phyloP scores from a whole-genome alignment of 1,284 basidiomycete species.

The Ganoderma sp. region DNA sequence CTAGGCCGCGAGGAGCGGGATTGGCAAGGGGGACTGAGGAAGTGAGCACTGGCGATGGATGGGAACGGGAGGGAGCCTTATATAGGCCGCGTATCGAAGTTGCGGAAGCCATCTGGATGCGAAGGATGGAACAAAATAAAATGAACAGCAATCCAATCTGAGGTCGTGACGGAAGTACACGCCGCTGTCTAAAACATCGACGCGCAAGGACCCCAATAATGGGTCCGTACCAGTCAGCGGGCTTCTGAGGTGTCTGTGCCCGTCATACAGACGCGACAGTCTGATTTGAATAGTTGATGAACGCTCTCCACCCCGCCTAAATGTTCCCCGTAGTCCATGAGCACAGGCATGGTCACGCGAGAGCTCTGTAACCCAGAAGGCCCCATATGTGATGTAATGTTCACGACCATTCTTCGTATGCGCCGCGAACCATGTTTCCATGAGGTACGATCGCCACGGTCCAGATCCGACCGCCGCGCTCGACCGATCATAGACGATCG shows the following conservation, averaged over 20 bases:
- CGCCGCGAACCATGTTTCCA: conserved; percentile 8
- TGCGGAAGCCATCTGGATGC: conserved; percentile 3
- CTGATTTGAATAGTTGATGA: conserved; percentile 4
- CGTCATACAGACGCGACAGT: neutral
- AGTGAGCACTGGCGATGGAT: neutral
- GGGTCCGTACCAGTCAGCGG: neutral
- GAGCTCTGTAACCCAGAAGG: conserved; percentile 7
- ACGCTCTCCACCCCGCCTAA: neutral
- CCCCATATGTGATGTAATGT: conserved; percentile 12
- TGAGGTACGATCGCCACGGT: neutral
- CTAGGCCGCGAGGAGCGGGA: conserved; percentile 1
- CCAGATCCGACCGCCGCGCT: neutral
- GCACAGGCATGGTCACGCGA: conserved; percentile 4
- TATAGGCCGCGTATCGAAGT: conserved; percentile 4
- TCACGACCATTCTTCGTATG: neutral
- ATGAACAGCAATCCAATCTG: neutral
- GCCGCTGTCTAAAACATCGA: neutral
- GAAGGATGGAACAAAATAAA: neutral
- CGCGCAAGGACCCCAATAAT: conserved; percentile 4
- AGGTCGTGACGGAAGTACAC: neutral
- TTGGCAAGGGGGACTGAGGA: neutral
- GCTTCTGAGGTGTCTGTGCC: conserved; percentile 5
- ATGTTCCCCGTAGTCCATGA: neutral
- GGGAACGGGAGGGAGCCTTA: neutral
- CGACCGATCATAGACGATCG: neutral